Conservation (phyloP, 352 stramenopile genomes). For the Phytophthora pseudosyringae region DNA sequence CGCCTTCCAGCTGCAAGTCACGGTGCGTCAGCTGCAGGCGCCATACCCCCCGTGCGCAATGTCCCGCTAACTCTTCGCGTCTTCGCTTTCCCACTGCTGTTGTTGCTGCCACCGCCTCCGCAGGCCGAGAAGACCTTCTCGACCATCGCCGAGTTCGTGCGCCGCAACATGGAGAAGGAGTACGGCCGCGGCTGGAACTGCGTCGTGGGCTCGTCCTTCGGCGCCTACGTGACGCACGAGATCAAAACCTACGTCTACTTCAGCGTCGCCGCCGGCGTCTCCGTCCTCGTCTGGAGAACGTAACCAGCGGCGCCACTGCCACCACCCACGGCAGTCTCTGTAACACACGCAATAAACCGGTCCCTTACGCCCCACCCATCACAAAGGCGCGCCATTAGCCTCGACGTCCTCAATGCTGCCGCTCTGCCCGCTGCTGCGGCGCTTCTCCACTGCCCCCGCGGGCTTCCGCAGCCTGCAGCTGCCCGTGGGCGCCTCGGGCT, state of each 20-base stretch:
- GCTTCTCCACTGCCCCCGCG: conserved; percentile 23
- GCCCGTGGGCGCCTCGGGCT: conserved; percentile 34
- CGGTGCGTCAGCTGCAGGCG: conserved; percentile 30
- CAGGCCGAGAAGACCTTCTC: conserved; percentile 93
- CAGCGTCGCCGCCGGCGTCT: conserved; percentile 91
- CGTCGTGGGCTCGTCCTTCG: conserved; percentile 92
- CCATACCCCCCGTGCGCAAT: neutral
- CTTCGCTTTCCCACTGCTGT: neutral
- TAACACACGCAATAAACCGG: conserved; percentile 20
- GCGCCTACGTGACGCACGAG: conserved; percentile 94
- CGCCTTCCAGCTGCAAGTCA: conserved; percentile 92
- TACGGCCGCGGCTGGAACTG: conserved; percentile 94
- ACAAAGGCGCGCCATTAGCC: conserved; percentile 1
- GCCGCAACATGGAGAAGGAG: conserved; percentile 93
- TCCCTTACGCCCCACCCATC: conserved; percentile 16
- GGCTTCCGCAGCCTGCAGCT: conserved; percentile 46
- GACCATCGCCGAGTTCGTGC: conserved; percentile 91
- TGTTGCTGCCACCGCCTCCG: neutral
- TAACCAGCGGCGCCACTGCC: conserved; percentile 25
- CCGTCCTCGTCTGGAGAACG: conserved; percentile 92
- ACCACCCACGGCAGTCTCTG: neutral
- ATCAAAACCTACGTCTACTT: conserved; percentile 98
- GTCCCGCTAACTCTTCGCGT: no score
- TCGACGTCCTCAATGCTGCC: conserved; percentile 1
- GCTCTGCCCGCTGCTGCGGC: conserved; percentile 26